Evolutionary conservation across 805 yeast species (phyloP).

Genomic region (Saccharomycopsis sp.): DNA sequence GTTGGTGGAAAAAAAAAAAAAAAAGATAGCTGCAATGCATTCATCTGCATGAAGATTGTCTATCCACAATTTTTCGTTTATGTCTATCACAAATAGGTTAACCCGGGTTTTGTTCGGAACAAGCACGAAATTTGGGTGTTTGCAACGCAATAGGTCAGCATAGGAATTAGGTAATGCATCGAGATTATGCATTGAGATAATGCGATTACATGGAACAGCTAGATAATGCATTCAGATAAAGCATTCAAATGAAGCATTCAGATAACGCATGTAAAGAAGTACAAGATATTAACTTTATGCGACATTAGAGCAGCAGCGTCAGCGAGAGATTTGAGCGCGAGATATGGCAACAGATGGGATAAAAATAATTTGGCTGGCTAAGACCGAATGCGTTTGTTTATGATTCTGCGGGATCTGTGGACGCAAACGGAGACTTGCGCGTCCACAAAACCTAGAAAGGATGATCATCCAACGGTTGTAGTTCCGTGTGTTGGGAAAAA

Average conservation of each 20-base stretch:
- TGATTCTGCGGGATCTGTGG: neutral
- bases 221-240: no score
- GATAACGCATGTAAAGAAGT: no score
- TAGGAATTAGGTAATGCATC: no score
- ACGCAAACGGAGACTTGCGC: neutral
- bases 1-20: neutral
- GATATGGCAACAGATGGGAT: no score
- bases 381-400: neutral
- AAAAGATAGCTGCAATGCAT: neutral
- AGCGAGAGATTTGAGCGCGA: neutral
- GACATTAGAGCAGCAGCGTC: neutral
- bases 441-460: neutral
- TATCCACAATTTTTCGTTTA: neutral
- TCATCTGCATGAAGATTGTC: neutral
- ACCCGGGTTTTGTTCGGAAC: no score
- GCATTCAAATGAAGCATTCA: no score
- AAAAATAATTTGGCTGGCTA: no score
- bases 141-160: no score
- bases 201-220: no score
- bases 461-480: neutral
- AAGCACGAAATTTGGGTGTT: no score
- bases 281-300: no score
- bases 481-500: neutral
- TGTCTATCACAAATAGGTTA: neutral
- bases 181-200: no score